Base-by-base conservation (phyloP, 768 basidiomycete species). In the Leccinum incarnatum region DNA sequence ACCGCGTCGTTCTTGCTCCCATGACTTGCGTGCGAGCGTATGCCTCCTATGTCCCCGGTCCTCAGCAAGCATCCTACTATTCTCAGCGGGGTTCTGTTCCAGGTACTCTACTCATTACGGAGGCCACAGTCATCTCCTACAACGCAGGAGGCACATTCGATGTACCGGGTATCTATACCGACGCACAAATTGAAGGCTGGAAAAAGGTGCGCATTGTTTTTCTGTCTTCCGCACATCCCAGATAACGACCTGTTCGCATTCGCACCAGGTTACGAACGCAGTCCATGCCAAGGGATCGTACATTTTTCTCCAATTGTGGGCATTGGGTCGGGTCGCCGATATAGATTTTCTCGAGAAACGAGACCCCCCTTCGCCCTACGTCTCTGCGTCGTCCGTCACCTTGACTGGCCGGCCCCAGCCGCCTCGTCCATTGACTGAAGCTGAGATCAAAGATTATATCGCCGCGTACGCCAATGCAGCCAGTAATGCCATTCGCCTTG, bases 121-220 rank as follows among this genome's bases (percentile, higher is more conserved):
- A 89, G 69, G 85, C 77, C 0, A 83, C 84, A 2, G 72, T 79
- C 53, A 80, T 89, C 51, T 77, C 80, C 0, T 67, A 17, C 2
- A 63, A 77, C 14, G 83, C 84, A 0, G 83, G 80, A 3, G 85
- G 84, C 1, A 75, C 71, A 45, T 52, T 57, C 2, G 70, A 83
- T 55, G 78, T 81, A 0, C 89, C 88, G 2, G 89, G 88, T 1
- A 82, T 89, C 55, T 89, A 81, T 77, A 83, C 68, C n/a, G 68
- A 79, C 3, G 83, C 79, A 23, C 89, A 93, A 61, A 78, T 79
- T 30, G 58, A 65, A 9, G 77, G 63, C 0, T 86, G 84, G 85
- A 82, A 79, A 62, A 63, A 69, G 63, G 80, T 80, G 32, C 7
- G 49, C 34, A n/a, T 11, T 1, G 1, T 23, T 14, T 7, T 5